These are phyloP conservation scores for Earliella scabrosa DNA, from an alignment of 1,284 basidiomycete species.

Conservation along the genomic window DNA sequence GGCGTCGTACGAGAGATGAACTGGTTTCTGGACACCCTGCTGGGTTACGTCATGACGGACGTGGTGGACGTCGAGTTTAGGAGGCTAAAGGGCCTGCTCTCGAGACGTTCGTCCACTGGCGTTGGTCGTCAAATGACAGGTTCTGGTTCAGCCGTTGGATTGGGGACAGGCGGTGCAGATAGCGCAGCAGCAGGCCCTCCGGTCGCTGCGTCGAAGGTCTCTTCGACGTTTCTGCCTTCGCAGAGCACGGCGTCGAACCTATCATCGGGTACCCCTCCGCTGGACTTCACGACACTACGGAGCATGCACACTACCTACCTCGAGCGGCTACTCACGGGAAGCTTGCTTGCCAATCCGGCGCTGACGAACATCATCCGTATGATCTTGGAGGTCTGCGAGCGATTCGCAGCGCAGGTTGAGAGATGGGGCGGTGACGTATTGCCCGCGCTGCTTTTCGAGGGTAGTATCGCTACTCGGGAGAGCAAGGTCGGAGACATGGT, in stretches of 20 bases:
- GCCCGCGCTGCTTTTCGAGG: slow-evolving; percentile 82
- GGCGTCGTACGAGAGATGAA: slow-evolving; percentile 85
- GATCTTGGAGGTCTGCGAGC: slow-evolving; percentile 82
- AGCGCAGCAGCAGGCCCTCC: background rate
- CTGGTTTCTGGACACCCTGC: slow-evolving; percentile 86
- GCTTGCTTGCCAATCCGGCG: slow-evolving; percentile 71
- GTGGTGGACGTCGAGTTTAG: slow-evolving; percentile 87
- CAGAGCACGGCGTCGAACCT: slow-evolving; percentile 28
- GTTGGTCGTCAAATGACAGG: slow-evolving; percentile 29
- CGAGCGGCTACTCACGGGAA: slow-evolving; percentile 79
- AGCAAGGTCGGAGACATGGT: slow-evolving; percentile 72
- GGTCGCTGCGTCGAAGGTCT: slow-evolving; percentile 18
- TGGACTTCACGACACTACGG: slow-evolving; percentile 88
- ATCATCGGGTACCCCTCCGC: slow-evolving; percentile 35
- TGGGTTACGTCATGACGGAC: slow-evolving; percentile 88
- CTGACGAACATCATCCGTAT: slow-evolving; percentile 68
- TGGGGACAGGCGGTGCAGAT: background rate
- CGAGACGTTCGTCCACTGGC: slow-evolving; percentile 16
- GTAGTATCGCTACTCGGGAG: slow-evolving; percentile 57
- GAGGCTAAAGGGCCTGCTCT: slow-evolving; percentile 63
- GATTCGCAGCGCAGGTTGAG: slow-evolving; percentile 84
- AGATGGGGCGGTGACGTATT: slow-evolving; percentile 93
- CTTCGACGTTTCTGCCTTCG: slow-evolving; percentile 24
- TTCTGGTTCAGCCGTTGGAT: slow-evolving; percentile 7
- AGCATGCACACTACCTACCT: slow-evolving; percentile 83